These are phyloP conservation scores for Desmodesmus armatus DNA, from an alignment of 139 green algal genomes.

Conservation along the genomic window DNA sequence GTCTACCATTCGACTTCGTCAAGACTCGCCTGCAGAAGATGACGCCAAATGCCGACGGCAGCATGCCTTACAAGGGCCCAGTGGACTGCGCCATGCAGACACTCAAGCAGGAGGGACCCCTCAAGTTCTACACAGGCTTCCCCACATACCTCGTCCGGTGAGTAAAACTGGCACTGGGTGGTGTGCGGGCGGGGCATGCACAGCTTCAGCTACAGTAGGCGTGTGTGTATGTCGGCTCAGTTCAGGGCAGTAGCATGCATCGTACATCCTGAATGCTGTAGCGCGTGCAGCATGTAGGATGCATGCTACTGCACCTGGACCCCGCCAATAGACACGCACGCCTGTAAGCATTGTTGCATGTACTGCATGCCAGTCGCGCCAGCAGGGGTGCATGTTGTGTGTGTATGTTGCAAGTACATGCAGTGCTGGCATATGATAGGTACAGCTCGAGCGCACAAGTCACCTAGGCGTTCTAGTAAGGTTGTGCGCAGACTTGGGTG, in stretches of 20 bases:
- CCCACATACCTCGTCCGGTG: slow-evolving; percentile 92
- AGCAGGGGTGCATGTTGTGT: no score
- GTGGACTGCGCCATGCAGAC: slow-evolving; percentile 93
- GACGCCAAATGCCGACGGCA: slow-evolving; percentile 89
- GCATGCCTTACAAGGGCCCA: slow-evolving; percentile 87
- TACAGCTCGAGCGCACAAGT: no score
- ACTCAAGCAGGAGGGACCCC: slow-evolving; percentile 78
- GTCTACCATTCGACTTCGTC: slow-evolving; percentile 98
- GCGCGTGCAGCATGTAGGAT: neutral
- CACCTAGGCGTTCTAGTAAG: no score
- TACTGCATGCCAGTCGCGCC: no score
- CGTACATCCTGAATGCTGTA: neutral
- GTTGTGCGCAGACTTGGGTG: no score
- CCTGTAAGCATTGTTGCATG: no score
- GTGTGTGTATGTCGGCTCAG: neutral
- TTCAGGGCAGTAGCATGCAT: neutral
- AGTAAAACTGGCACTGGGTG: neutral
- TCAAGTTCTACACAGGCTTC: slow-evolving; percentile 99
- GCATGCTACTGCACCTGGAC: neutral
- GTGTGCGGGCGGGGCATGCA: no score
- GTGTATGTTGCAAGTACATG: no score
- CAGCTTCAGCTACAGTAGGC: neutral
- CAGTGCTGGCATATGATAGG: no score
- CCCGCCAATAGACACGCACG: neutral
- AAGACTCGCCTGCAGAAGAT: slow-evolving; percentile 98